A percentile compares a stretch with the other conserved stretches of the same genome.
phyloP scores from a whole-genome alignment of 768 basidiomycete species.

The Cyclocybe aegerita region DNA sequence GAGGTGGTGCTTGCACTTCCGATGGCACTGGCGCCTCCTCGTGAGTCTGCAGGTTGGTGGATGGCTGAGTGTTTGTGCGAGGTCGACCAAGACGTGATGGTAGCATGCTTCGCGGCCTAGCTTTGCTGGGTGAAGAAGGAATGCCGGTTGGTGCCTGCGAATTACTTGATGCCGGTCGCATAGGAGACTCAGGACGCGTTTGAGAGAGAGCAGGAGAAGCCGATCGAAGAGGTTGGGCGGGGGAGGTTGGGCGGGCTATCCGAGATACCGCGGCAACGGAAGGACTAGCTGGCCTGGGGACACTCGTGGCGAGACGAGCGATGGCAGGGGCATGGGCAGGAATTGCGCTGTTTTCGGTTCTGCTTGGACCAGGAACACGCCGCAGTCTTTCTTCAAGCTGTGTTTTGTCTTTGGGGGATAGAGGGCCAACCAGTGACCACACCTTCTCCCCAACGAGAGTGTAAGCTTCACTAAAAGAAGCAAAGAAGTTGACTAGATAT shows the following conservation, averaged over 20 bases:
- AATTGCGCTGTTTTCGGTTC: constrained; percentile 35
- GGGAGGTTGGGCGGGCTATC: constrained; percentile 48
- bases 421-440: constrained; percentile 72
- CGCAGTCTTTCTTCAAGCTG: constrained; percentile 89
- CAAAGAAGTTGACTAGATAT: constrained; percentile 11
- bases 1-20: neutral
- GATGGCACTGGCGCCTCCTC: constrained; percentile 24
- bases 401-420: constrained; percentile 87
- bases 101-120: constrained; percentile 64
- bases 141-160: constrained; percentile 22
- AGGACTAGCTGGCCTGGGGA: constrained; percentile 34
- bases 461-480: constrained; percentile 69
- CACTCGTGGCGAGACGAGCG: constrained; percentile 41
- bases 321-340: constrained; percentile 36
- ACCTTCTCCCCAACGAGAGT: constrained; percentile 82
- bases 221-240: constrained; percentile 37
- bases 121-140: constrained; percentile 44
- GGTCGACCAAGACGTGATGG: constrained; percentile 77
- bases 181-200: constrained; percentile 43
- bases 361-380: constrained; percentile 70
- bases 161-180: constrained; percentile 26
- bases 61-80: constrained; percentile 41
- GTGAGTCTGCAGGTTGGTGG: constrained; percentile 7
- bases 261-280: constrained; percentile 29
- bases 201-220: constrained; percentile 40